phyloP scores from a whole-genome alignment of 2,329 filamentous ascomycete species.

The Colletotrichum eleusines region DNA sequence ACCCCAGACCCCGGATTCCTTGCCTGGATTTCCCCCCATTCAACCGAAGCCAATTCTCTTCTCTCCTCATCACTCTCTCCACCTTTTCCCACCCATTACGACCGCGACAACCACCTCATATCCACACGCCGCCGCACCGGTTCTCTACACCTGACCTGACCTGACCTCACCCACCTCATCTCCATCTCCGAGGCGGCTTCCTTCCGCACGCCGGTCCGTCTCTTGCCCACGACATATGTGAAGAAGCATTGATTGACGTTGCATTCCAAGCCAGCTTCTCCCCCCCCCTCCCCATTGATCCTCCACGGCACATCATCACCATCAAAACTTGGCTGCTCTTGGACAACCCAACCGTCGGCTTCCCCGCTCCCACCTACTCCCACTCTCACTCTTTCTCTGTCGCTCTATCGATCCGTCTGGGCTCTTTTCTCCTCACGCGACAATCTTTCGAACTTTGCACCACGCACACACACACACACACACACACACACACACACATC shows the following conservation, averaged over 20 bases:
- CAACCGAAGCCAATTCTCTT: constrained; percentile 45
- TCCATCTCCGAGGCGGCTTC: constrained; percentile 40
- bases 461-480: not conserved
- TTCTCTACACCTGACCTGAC: not conserved
- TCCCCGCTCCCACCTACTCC: not conserved
- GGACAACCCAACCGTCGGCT: constrained; percentile 37
- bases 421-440: constrained; percentile 34
- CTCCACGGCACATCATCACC: constrained; percentile 40
- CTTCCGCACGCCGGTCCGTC: constrained; percentile 23
- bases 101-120: constrained; percentile 45
- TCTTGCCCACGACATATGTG: not conserved
- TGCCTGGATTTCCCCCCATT: constrained; percentile 40
- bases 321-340: constrained; percentile 41
- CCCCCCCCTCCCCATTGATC: constrained; percentile 35
- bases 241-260: constrained; percentile 24
- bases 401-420: not conserved
- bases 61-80: constrained; percentile 44
- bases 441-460: not conserved
- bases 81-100: constrained; percentile 50
- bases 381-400: not conserved
- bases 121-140: not conserved
- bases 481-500: constrained; percentile 1
- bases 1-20: constrained; percentile 45
- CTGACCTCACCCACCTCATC: constrained; percentile 22
- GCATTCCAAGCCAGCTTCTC: constrained; percentile 1